These are phyloP conservation scores for Neodidymelliopsis sp. DNA, from an alignment of 2,329 filamentous ascomycete species.

Conservation along the genomic window DNA sequence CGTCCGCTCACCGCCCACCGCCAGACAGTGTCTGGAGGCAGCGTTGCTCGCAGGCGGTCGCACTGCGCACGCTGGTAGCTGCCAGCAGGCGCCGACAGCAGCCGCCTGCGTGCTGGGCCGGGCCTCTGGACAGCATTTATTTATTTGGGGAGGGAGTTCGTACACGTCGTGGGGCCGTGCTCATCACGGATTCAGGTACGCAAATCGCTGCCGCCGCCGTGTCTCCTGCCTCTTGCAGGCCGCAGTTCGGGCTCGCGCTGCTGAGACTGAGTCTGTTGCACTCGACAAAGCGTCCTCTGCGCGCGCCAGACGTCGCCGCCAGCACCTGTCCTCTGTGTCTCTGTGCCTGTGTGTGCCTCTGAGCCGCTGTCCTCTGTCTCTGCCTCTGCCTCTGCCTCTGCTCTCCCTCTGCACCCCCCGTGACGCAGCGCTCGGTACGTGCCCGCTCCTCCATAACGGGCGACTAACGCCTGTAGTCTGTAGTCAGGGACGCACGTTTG, in stretches of 20 bases:
- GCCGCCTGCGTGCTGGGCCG: not conserved
- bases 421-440: slow-evolving; percentile 9
- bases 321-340: slow-evolving; percentile 4
- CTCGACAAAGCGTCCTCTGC: slow-evolving; percentile 10
- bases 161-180: slow-evolving; percentile 21
- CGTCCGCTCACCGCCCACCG: slow-evolving; percentile 17
- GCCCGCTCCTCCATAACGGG: slow-evolving; percentile 24
- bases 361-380: slow-evolving; percentile 10
- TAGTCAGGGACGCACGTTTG: slow-evolving; percentile 32
- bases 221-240: slow-evolving; percentile 31
- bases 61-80: slow-evolving; percentile 1
- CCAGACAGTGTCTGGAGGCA: slow-evolving; percentile 1
- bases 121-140: not conserved
- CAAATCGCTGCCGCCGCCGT: slow-evolving; percentile 29
- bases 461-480: slow-evolving; percentile 27
- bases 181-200: slow-evolving; percentile 17
- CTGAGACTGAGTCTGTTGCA: slow-evolving; percentile 11
- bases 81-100: not conserved
- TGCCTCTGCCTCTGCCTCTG: not conserved
- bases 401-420: slow-evolving; percentile 2
- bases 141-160: slow-evolving; percentile 20
- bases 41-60: not conserved
- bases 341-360: no score
- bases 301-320: slow-evolving; percentile 7
- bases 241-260: slow-evolving; percentile 28